Base-by-base conservation (phyloP, 129 eudicot species). In the Cynara cardunculus region DNA sequence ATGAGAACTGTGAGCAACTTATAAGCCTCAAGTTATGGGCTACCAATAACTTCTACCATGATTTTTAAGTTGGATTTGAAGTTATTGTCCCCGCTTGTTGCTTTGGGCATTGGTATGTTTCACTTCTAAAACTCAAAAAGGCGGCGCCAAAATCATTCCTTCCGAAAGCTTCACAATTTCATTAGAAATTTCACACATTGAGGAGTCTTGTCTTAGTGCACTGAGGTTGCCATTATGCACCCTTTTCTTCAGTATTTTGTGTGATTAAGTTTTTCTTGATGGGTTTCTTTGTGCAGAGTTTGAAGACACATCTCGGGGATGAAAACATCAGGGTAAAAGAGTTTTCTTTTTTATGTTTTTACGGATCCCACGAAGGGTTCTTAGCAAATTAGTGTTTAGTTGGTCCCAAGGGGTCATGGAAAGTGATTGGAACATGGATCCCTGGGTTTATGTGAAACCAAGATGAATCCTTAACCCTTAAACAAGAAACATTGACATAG, bases 261-360 rank as follows among this genome's bases (percentile, higher is more conserved):
- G 67, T 68, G 22, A 70, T 70, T 21, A 28, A 31, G 69, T 34
- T n/a, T 66, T 32, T 72, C 64, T 75, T 72, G 2, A 84, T 72
- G 10, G 24, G 13, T 78, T 27, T 71, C 19, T 75, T 37, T 85
- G 44, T 92, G 83, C 96, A 95, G 97, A 95, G 99, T 86, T 81
- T 92, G 88, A 95, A 89, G 92, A 49, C 90, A 35, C 78, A 26
- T 85, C 91, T 95, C 37, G 99, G 99, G 34, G 99, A 95, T 0
- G 95, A 87, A 13, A 90, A 89, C 76, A 91, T 95, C 73, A 92
- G 85, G 95, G 99, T 92, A 75, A 80, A 77, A 72, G 53, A 27
- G 34, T 78, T 70, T 61, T 66, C 62, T 68, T 78, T 18, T 49
- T 27, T 62, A 0, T 37, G 46, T 78, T 13, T 59, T 53, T 64